These are phyloP conservation scores for Ophiostoma quercus DNA, from an alignment of 2,329 filamentous ascomycete genomes.

Conservation along the genomic window DNA sequence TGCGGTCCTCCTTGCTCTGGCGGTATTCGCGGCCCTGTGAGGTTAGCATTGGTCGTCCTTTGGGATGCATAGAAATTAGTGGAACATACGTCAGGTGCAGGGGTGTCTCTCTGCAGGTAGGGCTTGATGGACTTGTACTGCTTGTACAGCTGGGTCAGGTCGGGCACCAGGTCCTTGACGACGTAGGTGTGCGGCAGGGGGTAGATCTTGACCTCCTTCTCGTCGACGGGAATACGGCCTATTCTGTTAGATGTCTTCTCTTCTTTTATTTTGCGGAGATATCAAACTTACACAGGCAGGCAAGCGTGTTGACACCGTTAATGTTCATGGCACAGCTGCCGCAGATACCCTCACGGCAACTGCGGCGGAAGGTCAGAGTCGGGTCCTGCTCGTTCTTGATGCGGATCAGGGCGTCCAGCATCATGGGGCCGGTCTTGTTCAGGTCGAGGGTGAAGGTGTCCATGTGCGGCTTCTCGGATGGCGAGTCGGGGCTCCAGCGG, in stretches of 20 bases:
- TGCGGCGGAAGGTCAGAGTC: slow-evolving; percentile 90
- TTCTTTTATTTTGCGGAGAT: no score
- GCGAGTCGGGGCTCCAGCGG: slow-evolving; percentile 94
- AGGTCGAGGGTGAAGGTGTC: slow-evolving; percentile 91
- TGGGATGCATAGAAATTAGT: not conserved
- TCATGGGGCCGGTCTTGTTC: slow-evolving; percentile 99
- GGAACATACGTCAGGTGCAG: slow-evolving; percentile 67
- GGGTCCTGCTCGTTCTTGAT: slow-evolving; percentile 99
- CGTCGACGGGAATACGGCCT: slow-evolving; percentile 92
- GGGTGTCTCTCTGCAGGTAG: slow-evolving; percentile 87
- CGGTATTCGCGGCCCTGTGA: slow-evolving; percentile 80
- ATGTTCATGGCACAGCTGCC: slow-evolving; percentile 99
- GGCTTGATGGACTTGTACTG: slow-evolving; percentile 99
- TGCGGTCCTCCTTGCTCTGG: slow-evolving; percentile 85
- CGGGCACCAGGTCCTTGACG: slow-evolving; percentile 96
- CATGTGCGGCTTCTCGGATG: slow-evolving; percentile 89
- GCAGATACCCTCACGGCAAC: slow-evolving; percentile 96
- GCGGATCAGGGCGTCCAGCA: slow-evolving; percentile 90
- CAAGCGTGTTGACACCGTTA: slow-evolving; percentile 95
- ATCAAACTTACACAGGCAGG: slow-evolving; percentile 76
- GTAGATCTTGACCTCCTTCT: slow-evolving; percentile 88
- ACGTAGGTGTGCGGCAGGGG: slow-evolving; percentile 97
- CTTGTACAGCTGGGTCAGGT: slow-evolving; percentile 99
- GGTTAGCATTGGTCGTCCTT: not conserved
- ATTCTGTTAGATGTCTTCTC: slow-evolving; percentile 20